phyloP scores from a whole-genome alignment of 306 rosid genomes.

The Comarum palustre region DNA sequence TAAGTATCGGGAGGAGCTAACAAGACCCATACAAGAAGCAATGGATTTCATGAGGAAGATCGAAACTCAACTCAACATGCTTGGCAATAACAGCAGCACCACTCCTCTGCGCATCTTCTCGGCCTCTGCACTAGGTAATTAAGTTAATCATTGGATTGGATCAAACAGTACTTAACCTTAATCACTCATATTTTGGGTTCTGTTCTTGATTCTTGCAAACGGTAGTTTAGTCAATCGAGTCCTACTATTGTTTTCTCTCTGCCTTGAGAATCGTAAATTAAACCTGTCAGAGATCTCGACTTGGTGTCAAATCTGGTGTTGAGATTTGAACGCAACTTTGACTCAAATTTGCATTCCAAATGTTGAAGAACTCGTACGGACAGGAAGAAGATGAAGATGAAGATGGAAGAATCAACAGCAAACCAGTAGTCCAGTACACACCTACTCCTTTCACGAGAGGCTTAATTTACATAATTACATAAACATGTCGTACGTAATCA shows the following conservation, averaged over 20 bases:
- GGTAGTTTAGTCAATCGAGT: slow-evolving; percentile 9
- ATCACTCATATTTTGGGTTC: not conserved
- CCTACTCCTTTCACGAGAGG: not conserved
- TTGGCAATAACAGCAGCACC: slow-evolving; percentile 32
- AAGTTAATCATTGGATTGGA: not conserved
- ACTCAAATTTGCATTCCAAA: slow-evolving; percentile 20
- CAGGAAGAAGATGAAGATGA: not conserved
- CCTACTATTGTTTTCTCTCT: slow-evolving; percentile 14
- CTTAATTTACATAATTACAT: not conserved
- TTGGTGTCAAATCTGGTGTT: slow-evolving; percentile 14
- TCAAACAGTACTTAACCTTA: not conserved
- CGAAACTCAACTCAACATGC: slow-evolving; percentile 76
- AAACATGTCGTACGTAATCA: slow-evolving; percentile 35
- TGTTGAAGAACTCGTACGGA: not conserved
- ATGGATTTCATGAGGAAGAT: slow-evolving; percentile 90
- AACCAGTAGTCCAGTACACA: not conserved
- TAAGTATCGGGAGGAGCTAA: slow-evolving; percentile 82
- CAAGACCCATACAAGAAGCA: slow-evolving; percentile 94
- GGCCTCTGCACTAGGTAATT: slow-evolving; percentile 43
- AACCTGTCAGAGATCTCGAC: slow-evolving; percentile 33
- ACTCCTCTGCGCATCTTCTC: slow-evolving; percentile 64
- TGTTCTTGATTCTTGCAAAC: slow-evolving; percentile 15
- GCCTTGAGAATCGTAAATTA: slow-evolving; percentile 29
- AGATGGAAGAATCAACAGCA: slow-evolving; percentile 6
- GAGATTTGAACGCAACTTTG: slow-evolving; percentile 31